Evolutionary conservation across 2,329 filamentous ascomycete species (phyloP).

Genomic region (Thielaviopsis cerberus): DNA sequence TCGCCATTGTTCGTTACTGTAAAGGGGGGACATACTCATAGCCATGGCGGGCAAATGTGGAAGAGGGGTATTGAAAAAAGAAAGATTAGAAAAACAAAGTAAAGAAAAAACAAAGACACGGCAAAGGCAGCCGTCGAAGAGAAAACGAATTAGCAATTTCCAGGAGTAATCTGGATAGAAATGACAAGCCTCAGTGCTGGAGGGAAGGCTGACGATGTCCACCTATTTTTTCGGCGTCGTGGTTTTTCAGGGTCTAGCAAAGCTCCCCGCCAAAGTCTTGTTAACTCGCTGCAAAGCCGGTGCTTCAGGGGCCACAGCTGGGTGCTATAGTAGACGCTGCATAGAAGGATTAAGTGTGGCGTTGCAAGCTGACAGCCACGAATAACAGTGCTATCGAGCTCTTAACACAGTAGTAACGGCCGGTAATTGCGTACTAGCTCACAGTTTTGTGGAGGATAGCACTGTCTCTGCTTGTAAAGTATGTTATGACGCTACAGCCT

Average conservation of each 20-base stretch:
- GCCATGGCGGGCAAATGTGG: slow-evolving; percentile 19
- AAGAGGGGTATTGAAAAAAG: slow-evolving; percentile 9
- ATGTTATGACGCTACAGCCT: not conserved
- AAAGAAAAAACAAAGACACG: slow-evolving; percentile 1
- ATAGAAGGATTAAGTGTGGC: not conserved
- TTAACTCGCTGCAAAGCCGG: not conserved
- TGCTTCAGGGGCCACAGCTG: slow-evolving; percentile 1
- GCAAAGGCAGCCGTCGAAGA: slow-evolving; percentile 1
- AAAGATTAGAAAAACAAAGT: slow-evolving; percentile 3
- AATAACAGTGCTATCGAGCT: not conserved
- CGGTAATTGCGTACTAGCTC: not conserved
- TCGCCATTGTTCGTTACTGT: not conserved
- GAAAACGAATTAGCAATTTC: slow-evolving; percentile 5
- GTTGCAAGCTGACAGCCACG: not conserved
- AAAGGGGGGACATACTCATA: slow-evolving; percentile 20
- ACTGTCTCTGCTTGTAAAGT: not conserved
- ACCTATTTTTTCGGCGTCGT: slow-evolving; percentile 11
- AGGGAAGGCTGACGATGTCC: slow-evolving; percentile 11
- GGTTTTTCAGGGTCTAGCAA: slow-evolving; percentile 11
- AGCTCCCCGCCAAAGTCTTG: slow-evolving; percentile 10
- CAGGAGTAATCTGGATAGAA: slow-evolving; percentile 1
- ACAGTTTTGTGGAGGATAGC: not conserved
- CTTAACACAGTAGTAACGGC: not conserved
- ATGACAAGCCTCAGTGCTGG: not conserved
- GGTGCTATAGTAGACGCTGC: not conserved